phyloP scores from a whole-genome alignment of 176 grass and related monocot species.

The Dactylis glomerata region DNA sequence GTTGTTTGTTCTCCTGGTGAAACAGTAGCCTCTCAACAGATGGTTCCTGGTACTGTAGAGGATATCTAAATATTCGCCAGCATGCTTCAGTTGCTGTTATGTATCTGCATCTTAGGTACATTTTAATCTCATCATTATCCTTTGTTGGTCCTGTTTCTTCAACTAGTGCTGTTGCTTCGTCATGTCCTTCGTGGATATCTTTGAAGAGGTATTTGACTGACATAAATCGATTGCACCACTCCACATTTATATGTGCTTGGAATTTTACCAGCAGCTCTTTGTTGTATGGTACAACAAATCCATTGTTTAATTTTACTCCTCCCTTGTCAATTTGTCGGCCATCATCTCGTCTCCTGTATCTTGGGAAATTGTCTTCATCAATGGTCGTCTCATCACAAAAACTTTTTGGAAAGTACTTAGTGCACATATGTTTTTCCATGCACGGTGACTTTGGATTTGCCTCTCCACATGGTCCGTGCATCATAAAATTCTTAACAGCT shows the following conservation, averaged over 20 bases:
- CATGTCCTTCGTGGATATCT: background rate
- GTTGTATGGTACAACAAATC: slow-evolving; percentile 20
- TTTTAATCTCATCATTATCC: slow-evolving; percentile 24
- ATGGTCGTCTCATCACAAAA: background rate
- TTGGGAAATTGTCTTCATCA: background rate
- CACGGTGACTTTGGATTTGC: background rate
- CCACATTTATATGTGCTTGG: slow-evolving; percentile 32
- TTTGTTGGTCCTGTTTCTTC: background rate
- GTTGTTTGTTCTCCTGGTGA: slow-evolving; percentile 18
- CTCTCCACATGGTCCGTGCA: slow-evolving; percentile 8
- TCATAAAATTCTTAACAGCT: slow-evolving; percentile 5
- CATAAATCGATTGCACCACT: slow-evolving; percentile 9
- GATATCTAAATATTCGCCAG: slow-evolving; percentile 40
- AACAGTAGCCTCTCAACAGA: slow-evolving; percentile 21
- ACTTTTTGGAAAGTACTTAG: background rate
- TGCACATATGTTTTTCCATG: background rate
- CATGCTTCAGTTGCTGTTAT: slow-evolving; percentile 25
- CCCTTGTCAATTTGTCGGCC: background rate
- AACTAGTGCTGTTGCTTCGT: background rate
- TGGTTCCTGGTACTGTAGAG: slow-evolving; percentile 16
- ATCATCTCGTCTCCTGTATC: background rate
- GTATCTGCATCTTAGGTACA: slow-evolving; percentile 39
- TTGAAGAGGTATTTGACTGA: slow-evolving; percentile 41
- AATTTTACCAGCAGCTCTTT: slow-evolving; percentile 20
- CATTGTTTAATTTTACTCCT: background rate